Conservation (phyloP, 73 alveolate genomes). For the Tetrahymena thermophila region DNA sequence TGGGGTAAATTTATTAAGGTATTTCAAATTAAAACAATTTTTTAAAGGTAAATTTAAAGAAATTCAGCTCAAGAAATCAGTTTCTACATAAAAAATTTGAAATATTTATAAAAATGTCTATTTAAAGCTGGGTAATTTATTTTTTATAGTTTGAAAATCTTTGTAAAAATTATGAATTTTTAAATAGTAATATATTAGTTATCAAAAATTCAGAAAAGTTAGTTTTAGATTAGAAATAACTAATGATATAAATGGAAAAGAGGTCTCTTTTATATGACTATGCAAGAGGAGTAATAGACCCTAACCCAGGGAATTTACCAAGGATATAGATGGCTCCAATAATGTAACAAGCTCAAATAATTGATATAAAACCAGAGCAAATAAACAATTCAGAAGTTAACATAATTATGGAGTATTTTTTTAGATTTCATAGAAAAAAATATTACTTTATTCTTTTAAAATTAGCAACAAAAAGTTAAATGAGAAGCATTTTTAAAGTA, state of each 20-base stretch:
- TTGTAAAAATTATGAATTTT: background rate
- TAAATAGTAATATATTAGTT: background rate
- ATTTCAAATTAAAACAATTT: background rate
- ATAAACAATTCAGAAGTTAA: background rate
- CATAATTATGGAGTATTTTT: background rate
- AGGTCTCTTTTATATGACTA: background rate
- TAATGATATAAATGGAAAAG: background rate
- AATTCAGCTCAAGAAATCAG: background rate
- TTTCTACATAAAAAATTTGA: background rate
- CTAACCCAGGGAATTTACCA: background rate
- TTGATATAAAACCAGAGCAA: background rate
- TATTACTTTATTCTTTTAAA: background rate
- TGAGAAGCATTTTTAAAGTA: background rate
- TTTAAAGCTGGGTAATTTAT: background rate
- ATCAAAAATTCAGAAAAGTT: background rate
- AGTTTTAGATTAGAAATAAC: background rate
- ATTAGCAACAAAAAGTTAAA: background rate
- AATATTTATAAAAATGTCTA: background rate
- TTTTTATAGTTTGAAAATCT: background rate
- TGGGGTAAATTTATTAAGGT: background rate
- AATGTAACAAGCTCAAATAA: background rate
- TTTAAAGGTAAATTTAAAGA: background rate
- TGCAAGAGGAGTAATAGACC: background rate
- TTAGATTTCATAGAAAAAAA: background rate
- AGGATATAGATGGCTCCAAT: background rate